Evolutionary conservation across 2,329 filamentous ascomycete genomes (phyloP), one percentile per base, ranked within the genome.

Genomic region (Verticillium tricorpus): DNA sequence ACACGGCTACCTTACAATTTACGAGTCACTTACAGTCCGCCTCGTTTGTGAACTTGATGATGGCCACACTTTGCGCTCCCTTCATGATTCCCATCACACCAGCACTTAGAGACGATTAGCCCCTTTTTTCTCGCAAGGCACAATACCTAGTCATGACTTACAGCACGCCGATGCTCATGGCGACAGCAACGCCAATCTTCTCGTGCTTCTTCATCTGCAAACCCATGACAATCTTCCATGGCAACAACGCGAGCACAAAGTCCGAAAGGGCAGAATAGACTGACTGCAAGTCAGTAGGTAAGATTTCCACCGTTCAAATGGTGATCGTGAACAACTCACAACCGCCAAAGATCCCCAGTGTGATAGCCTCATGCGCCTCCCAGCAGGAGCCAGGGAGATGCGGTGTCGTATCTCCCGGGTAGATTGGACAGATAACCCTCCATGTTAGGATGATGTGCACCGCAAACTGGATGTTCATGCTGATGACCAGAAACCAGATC

Each of bases 131-230:
- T 9, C 35, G 12, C n/a, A 2, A 11, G 3, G 11, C 11, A 0
- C 35, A 5, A 6, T 28, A 28, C 28, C 28, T 2, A 7, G 19
- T 1, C 7, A 9, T 14, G 19, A 35, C 40, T 61, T 63, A 71
- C 66, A 76, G 67, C 4, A 76, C 34, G 1, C 74, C 74, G 56
- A 75, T 69, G 55, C 73, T 74, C 73, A 75, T 75, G 57, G 72
- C 71, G 3, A 70, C 60, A 17, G 70, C 70, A 14, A 72, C 73
- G 7, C 72, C 72, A 17, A 74, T 62, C 60, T 72, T 72, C 50
- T 76, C 74, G 25, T 68, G 65, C 58, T 64, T 68, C 54, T 68
- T 71, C 71, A 74, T 75, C 31, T 72, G 66, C 50, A 73, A 68
- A 1, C 69, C 65, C 66, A 72, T 68, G 14, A 76, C 68, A 5